Conservation (phyloP, 83 land plant genomes). For the Larix sibirica region DNA sequence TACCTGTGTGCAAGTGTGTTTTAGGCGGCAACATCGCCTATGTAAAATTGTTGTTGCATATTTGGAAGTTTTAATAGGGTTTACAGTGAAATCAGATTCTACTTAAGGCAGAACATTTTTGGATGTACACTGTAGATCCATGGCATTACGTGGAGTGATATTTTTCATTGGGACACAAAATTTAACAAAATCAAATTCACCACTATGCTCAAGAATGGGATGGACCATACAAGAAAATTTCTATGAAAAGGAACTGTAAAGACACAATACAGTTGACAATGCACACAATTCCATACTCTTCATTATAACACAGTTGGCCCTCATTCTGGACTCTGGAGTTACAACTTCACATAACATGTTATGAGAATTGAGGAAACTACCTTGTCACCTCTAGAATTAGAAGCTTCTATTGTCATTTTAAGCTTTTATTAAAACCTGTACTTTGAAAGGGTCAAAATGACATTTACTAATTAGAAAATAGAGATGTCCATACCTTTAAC, state of each 20-base stretch:
- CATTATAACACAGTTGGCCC: background rate
- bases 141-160: too few species aligned
- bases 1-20: too few species aligned
- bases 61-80: too few species aligned
- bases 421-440: background rate
- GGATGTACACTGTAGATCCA: too few species aligned
- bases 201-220: background rate
- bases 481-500: slow-evolving; percentile 61
- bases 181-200: too few species aligned
- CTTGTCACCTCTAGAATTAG: background rate
- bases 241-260: too few species aligned
- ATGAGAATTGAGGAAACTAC: background rate
- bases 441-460: background rate
- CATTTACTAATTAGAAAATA: background rate
- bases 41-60: too few species aligned
- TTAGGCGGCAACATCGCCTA: too few species aligned
- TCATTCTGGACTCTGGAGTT: background rate
- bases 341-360: background rate
- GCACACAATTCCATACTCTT: background rate
- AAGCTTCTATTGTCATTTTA: background rate
- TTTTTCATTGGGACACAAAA: too few species aligned
- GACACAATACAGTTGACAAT: background rate
- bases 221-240: slow-evolving; percentile 1
- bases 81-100: too few species aligned
- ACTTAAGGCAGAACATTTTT: too few species aligned